These are phyloP conservation scores for Acorus calamus DNA, from an alignment of 106 monocot species.

Conservation along the genomic window DNA sequence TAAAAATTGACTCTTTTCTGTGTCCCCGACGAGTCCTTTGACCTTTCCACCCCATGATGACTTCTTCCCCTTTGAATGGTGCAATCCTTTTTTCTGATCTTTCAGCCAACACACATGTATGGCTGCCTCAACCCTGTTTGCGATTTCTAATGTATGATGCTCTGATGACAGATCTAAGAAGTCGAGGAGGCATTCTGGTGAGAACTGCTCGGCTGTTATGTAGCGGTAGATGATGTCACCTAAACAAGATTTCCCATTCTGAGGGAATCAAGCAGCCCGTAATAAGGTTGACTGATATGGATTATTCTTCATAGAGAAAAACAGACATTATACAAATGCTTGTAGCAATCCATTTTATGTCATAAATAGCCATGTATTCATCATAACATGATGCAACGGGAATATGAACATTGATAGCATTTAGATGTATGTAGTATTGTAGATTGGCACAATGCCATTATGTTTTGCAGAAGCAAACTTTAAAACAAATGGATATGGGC, in stretches of 20 bases:
- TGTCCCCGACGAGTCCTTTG: constrained; percentile 51
- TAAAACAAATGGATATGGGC: too few species aligned
- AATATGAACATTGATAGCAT: too few species aligned
- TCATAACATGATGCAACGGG: too few species aligned
- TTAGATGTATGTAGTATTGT: too few species aligned
- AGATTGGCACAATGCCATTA: too few species aligned
- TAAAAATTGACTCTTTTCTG: constrained; percentile 47
- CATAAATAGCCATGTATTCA: too few species aligned
- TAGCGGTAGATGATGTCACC: constrained; percentile 92
- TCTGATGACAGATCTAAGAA: constrained; percentile 89
- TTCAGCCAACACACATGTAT: constrained; percentile 78
- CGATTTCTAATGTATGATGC: constrained; percentile 83
- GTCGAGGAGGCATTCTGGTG: constrained; percentile 87
- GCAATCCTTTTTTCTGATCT: constrained; percentile 25
- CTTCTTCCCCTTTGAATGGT: constrained; percentile 42
- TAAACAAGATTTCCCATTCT: constrained; percentile 88
- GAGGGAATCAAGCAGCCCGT: constrained; percentile 8
- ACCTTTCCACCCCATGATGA: constrained; percentile 79
- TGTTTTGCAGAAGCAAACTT: too few species aligned
- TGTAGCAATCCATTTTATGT: too few species aligned
- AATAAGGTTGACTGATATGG: too few species aligned
- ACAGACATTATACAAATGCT: too few species aligned
- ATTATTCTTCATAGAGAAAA: too few species aligned
- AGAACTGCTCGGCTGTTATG: constrained; percentile 84
- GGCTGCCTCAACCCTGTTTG: constrained; percentile 84